A percentile compares a stretch with the other conserved stretches of the same genome.
phyloP scores from a whole-genome alignment of 495 filamentous ascomycete species.

The Copromyces sp. region DNA sequence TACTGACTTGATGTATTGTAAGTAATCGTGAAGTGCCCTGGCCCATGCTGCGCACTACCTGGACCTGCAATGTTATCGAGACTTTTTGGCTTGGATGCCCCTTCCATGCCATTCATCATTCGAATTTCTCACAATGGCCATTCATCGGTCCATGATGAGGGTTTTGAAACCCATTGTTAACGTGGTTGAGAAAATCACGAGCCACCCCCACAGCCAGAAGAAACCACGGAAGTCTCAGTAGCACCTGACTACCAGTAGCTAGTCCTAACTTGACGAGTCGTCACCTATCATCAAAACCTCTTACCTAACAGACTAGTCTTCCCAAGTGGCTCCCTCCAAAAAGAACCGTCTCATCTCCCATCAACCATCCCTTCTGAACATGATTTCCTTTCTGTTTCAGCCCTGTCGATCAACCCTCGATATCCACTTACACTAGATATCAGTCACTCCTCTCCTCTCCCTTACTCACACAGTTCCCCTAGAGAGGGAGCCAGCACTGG shows the following conservation, averaged over 20 bases:
- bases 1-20: neutral
- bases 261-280: neutral
- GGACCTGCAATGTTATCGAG: neutral
- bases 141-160: neutral
- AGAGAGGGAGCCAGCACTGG: neutral
- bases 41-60: neutral
- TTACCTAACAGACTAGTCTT: neutral
- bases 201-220: neutral
- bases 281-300: neutral
- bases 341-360: neutral
- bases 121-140: neutral
- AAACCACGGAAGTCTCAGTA: neutral
- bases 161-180: neutral
- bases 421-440: neutral
- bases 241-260: neutral
- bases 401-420: slow-evolving; percentile 15
- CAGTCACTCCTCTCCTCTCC: neutral
- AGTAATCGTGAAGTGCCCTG: neutral
- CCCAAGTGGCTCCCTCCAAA: neutral
- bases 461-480: neutral
- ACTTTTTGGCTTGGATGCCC: neutral
- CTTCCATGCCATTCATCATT: neutral
- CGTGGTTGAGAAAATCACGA: neutral
- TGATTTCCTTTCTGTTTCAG: slow-evolving; percentile 13
- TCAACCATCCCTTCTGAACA: neutral